Percentiles rank a stretch among this genome's conserved stretches.
phyloP scores from a whole-genome alignment of 2,329 filamentous ascomycete genomes.

The Xylaria sp. region DNA sequence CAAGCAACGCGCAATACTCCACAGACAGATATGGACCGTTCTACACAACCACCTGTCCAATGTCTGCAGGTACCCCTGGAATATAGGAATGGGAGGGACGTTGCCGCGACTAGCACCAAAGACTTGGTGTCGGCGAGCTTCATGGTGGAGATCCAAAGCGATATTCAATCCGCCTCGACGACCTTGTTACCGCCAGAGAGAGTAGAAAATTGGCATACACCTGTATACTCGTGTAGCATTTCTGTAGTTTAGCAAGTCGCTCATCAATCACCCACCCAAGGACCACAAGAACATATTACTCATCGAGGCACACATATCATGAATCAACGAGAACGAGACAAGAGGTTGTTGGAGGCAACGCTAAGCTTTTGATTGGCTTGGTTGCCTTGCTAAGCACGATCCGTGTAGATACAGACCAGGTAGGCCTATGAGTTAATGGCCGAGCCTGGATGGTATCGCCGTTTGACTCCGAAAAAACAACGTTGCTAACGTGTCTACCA shows the following conservation, averaged over 20 bases:
- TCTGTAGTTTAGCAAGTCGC: neutral
- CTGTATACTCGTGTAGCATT: neutral
- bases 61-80: neutral
- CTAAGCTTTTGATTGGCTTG: conserved; percentile 39
- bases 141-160: neutral
- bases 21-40: neutral
- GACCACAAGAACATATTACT: neutral
- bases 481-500: conserved; percentile 41
- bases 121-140: neutral
- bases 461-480: conserved; percentile 47
- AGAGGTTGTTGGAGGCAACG: conserved; percentile 34
- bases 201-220: neutral
- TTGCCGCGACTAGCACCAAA: neutral
- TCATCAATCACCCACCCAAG: neutral
- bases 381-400: conserved; percentile 40
- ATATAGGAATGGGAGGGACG: neutral
- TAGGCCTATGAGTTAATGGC: conserved; percentile 37
- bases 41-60: neutral
- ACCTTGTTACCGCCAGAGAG: neutral
- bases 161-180: neutral
- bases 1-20: neutral
- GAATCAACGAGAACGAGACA: neutral
- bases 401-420: conserved; percentile 43
- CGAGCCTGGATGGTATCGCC: conserved; percentile 46
- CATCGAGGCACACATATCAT: neutral